A percentile compares a stretch with the other conserved stretches of the same genome.
Conservation (phyloP, 2,329 filamentous ascomycete genomes). For the Dactylellina parvicollis region DNA sequence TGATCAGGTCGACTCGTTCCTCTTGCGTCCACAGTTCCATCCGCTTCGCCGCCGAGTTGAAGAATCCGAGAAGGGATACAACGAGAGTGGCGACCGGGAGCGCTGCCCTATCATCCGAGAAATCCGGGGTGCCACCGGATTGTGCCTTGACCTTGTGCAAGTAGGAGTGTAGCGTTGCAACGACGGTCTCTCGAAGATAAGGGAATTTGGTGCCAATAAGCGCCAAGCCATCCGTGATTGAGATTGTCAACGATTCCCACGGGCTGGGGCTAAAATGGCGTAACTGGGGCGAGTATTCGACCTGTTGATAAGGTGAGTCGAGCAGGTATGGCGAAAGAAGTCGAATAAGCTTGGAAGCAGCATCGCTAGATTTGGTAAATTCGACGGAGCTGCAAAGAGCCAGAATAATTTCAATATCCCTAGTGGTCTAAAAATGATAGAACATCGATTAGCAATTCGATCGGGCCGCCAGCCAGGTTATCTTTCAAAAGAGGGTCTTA, state of each 20-base stretch:
- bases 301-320: conserved; percentile 81
- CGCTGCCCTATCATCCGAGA: conserved; percentile 67
- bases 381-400: conserved; percentile 91
- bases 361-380: conserved; percentile 73
- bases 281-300: conserved; percentile 82
- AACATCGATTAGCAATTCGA: not conserved
- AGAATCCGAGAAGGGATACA: conserved; percentile 87
- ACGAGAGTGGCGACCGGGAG: conserved; percentile 78
- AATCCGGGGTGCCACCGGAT: conserved; percentile 57
- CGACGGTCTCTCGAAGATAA: conserved; percentile 73
- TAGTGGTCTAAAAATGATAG: conserved; percentile 71
- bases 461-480: not conserved
- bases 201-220: conserved; percentile 78
- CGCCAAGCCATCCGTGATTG: conserved; percentile 83
- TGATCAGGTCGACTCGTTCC: conserved; percentile 76
- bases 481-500: conserved; percentile 10
- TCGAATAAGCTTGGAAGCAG: conserved; percentile 79
- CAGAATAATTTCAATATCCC: conserved; percentile 90
- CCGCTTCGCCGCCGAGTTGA: conserved; percentile 81
- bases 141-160: conserved; percentile 65
- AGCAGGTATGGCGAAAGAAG: conserved; percentile 86
- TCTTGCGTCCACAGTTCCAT: conserved; percentile 81
- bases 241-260: conserved; percentile 82
- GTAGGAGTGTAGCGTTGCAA: conserved; percentile 75
- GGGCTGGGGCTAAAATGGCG: conserved; percentile 85